These are phyloP conservation scores for Syzygium oleosum DNA, from an alignment of 345 rosid species.

Conservation along the genomic window DNA sequence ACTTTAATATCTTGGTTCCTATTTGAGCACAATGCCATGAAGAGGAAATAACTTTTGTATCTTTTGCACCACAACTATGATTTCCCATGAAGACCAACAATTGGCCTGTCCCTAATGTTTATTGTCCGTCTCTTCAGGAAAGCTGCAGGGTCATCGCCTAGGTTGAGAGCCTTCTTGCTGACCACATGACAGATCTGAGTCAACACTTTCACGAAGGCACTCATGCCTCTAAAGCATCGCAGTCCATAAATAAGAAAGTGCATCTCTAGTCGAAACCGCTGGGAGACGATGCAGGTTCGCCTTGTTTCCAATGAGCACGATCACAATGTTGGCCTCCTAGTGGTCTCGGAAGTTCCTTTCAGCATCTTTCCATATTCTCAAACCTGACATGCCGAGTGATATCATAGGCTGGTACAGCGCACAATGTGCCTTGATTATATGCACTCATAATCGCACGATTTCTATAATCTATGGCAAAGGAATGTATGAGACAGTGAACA, in stretches of 20 bases:
- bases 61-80: background rate
- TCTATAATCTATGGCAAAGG: conserved; percentile 1
- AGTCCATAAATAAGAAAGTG: conserved; percentile 73
- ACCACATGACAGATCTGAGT: conserved; percentile 67
- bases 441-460: conserved; percentile 88
- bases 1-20: background rate
- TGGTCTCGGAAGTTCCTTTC: conserved; percentile 73
- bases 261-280: conserved; percentile 67
- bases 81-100: conserved; percentile 24
- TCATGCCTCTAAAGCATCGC: conserved; percentile 72
- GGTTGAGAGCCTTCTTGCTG: background rate
- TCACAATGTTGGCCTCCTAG: conserved; percentile 70
- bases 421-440: conserved; percentile 70
- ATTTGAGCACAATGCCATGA: background rate
- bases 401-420: conserved; percentile 73
- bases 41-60: too few relatives aligned
- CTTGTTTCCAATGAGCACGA: conserved; percentile 82
- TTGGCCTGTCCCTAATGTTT: conserved; percentile 30
- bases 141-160: conserved; percentile 18
- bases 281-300: conserved; percentile 72
- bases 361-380: conserved; percentile 80
- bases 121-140: conserved; percentile 18
- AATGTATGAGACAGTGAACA: background rate
- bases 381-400: conserved; percentile 68
- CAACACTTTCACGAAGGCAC: conserved; percentile 67